These are phyloP conservation scores for Knufia petricola DNA, from an alignment of 2,329 filamentous ascomycete species.

Conservation along the genomic window DNA sequence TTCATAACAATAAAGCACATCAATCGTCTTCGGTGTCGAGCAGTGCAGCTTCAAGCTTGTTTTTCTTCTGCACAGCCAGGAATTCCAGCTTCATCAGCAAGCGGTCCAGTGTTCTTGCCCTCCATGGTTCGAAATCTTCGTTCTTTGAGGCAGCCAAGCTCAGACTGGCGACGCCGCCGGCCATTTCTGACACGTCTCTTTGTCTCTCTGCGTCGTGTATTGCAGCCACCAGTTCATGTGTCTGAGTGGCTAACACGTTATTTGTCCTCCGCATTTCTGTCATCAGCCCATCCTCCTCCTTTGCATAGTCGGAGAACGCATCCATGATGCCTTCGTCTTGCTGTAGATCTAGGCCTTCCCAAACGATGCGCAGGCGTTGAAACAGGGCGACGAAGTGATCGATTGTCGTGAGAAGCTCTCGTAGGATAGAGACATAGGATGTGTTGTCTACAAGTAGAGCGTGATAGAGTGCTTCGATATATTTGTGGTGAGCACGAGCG, in stretches of 20 bases:
- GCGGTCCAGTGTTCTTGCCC: slow-evolving; percentile 70
- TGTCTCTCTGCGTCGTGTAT: slow-evolving; percentile 18
- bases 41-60: slow-evolving; percentile 4
- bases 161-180: slow-evolving; percentile 22
- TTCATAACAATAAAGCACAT: not conserved
- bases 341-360: slow-evolving; percentile 70
- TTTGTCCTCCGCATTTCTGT: slow-evolving; percentile 56
- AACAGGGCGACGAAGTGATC: slow-evolving; percentile 74
- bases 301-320: slow-evolving; percentile 58
- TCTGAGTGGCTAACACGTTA: slow-evolving; percentile 50
- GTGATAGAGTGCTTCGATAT: slow-evolving; percentile 55
- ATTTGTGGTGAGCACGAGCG: slow-evolving; percentile 66
- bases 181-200: slow-evolving; percentile 26
- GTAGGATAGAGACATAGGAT: slow-evolving; percentile 32
- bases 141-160: slow-evolving; percentile 22
- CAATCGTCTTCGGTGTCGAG: not conserved
- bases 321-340: slow-evolving; percentile 73
- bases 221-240: slow-evolving; percentile 40
- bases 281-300: slow-evolving; percentile 62
- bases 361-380: slow-evolving; percentile 64
- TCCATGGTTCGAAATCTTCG: slow-evolving; percentile 52
- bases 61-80: slow-evolving; percentile 13
- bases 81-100: slow-evolving; percentile 85
- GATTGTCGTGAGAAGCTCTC: slow-evolving; percentile 42
- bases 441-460: slow-evolving; percentile 36